phyloP scores from a whole-genome alignment of 2,329 filamentous ascomycete genomes.

The Trichoderma sp. region DNA sequence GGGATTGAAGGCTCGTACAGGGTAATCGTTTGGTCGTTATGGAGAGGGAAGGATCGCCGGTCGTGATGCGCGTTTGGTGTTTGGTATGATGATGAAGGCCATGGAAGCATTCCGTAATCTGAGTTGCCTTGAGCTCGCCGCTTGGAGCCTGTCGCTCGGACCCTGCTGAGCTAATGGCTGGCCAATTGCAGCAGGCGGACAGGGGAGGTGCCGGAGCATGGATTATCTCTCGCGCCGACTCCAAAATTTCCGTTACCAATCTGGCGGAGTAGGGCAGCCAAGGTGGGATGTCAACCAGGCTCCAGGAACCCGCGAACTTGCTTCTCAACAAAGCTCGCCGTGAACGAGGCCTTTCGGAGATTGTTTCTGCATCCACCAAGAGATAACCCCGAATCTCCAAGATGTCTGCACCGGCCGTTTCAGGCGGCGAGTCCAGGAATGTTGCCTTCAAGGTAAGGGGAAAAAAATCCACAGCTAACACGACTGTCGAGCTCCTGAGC shows the following conservation, averaged over 20 bases:
- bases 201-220: conserved; percentile 33
- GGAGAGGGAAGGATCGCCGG: neutral
- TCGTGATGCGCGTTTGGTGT: conserved; percentile 23
- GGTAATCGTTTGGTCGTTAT: neutral
- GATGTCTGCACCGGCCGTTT: conserved; percentile 44
- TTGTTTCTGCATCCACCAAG: conserved; percentile 17
- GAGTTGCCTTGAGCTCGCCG: conserved; percentile 40
- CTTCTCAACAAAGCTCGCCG: conserved; percentile 30
- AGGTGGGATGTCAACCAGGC: conserved; percentile 38
- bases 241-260: conserved; percentile 39
- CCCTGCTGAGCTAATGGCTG: conserved; percentile 26
- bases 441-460: conserved; percentile 55
- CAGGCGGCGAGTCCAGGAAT: conserved; percentile 44
- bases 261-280: conserved; percentile 38
- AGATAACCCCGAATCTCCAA: conserved; percentile 39
- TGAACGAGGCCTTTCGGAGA: conserved; percentile 30
- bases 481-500: conserved; percentile 32
- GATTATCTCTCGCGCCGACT: conserved; percentile 40
- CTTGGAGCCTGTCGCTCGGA: conserved; percentile 29
- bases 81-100: conserved; percentile 33
- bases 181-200: conserved; percentile 19
- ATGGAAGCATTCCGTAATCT: conserved; percentile 41
- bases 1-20: neutral
- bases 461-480: conserved; percentile 25
- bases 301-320: conserved; percentile 31